Base-by-base conservation (phyloP, 2,329 filamentous ascomycete genomes). In the Phoma sp. region DNA sequence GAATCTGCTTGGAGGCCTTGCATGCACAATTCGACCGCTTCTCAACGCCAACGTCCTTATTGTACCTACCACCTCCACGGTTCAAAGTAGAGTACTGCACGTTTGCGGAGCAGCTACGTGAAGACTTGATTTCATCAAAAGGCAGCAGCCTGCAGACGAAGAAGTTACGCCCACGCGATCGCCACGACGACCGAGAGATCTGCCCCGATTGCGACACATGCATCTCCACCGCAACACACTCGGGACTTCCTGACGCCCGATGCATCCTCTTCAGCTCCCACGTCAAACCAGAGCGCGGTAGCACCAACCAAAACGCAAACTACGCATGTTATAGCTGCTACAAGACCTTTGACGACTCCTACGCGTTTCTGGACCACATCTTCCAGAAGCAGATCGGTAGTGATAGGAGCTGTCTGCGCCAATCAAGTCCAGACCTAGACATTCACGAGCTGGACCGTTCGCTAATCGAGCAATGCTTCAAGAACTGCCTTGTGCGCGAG, bases 291-390 rank as follows among this genome's bases (percentile, higher is more conserved):
- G 54, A 51, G 27, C n/a, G 19, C 2, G 59, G 58, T 19, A 45
- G 52, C 19, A 43, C 24, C 8, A 39, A 38, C 9, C 4, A 41
- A 0, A 59, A 64, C 17, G 67, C 72, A 4, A 70, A 55, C 7
- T 74, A 70, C 39, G 71, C 72, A 0, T 74, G 72, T 51, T 68
- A 63, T 13, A 68, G 70, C 55, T 74, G 72, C 53, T 72, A 74
- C 63, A 74, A 74, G 47, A 67, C 59, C 1, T 73, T 74, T 17
- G 61, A 68, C 22, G 70, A 73, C 29, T 72, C 70, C 10, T 74
- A 74, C 51, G 70, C 67, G 15, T 74, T 73, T 53, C 62, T 74
- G 2, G 72, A 74, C 24, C 72, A 74, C 36, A 54, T 68, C 3
- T 74, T 72, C 45, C 72, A 74, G 51, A 72, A 69, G 47, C 67